Evolutionary conservation across 2,329 filamentous ascomycete species (phyloP).

Genomic region (Didymella arachidicola): DNA sequence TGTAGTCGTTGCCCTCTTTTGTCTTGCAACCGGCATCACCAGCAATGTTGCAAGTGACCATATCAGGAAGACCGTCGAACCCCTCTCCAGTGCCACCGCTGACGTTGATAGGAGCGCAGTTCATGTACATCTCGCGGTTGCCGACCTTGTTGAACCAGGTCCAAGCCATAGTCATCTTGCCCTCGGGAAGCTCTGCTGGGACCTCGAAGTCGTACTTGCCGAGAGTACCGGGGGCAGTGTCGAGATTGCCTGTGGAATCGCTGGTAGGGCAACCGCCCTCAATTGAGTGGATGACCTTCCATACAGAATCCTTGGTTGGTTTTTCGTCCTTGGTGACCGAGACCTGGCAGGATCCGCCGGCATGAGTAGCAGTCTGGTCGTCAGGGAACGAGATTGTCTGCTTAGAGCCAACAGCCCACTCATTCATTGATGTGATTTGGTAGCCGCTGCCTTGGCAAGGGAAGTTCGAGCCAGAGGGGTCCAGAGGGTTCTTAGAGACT

Average conservation of each 20-base stretch:
- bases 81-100: conserved; percentile 60
- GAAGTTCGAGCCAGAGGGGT: conserved; percentile 67
- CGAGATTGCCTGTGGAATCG: conserved; percentile 15
- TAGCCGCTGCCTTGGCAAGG: conserved; percentile 72
- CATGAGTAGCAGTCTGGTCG: conserved; percentile 76
- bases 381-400: conserved; percentile 67
- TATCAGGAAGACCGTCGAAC: conserved; percentile 68
- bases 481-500: conserved; percentile 63
- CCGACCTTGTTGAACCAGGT: conserved; percentile 91
- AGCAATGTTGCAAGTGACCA: conserved; percentile 75
- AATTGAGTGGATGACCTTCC: conserved; percentile 89
- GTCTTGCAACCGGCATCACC: conserved; percentile 60
- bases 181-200: conserved; percentile 74
- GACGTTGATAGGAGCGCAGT: conserved; percentile 79
- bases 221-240: conserved; percentile 50
- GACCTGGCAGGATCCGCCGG: conserved; percentile 90
- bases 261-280: conserved; percentile 78
- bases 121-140: conserved; percentile 97
- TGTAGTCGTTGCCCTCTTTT: conserved; percentile 51
- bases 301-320: conserved; percentile 72
- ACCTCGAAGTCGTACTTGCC: conserved; percentile 72
- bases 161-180: conserved; percentile 82
- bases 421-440: conserved; percentile 63
- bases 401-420: conserved; percentile 67
- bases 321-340: conserved; percentile 77